Evolutionary conservation across 306 rosid species (phyloP).

Genomic region (Fagus crenata): DNA sequence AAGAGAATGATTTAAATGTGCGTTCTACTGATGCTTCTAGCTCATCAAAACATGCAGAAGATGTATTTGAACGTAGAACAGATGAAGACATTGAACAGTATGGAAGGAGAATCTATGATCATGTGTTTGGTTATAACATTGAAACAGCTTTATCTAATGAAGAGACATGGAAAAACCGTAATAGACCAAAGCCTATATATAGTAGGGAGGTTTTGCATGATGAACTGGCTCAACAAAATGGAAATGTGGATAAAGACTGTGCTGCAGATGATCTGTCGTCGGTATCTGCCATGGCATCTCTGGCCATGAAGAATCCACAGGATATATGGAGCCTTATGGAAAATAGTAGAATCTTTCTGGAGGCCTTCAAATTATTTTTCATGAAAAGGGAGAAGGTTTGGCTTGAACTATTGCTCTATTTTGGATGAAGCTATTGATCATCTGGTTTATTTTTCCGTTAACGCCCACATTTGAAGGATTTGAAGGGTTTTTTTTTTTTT

Average conservation of each 20-base stretch:
- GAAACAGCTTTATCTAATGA: slow-evolving; percentile 85
- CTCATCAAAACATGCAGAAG: slow-evolving; percentile 72
- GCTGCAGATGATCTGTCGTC: slow-evolving; percentile 45
- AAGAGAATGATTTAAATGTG: slow-evolving; percentile 85
- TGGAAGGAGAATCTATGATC: slow-evolving; percentile 90
- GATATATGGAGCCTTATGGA: slow-evolving; percentile 91
- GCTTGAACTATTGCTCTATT: slow-evolving; percentile 13
- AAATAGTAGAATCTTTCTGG: slow-evolving; percentile 76
- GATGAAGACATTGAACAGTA: slow-evolving; percentile 84
- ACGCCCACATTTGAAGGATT: background rate
- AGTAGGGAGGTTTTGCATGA: slow-evolving; percentile 63
- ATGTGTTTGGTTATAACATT: slow-evolving; percentile 94
- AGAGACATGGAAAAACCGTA: slow-evolving; percentile 97
- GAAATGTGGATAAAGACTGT: slow-evolving; percentile 48
- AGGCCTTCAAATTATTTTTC: slow-evolving; percentile 77
- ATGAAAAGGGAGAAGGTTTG: slow-evolving; percentile 75
- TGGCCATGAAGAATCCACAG: slow-evolving; percentile 97
- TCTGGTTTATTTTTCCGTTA: slow-evolving; percentile 2
- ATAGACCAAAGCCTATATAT: slow-evolving; percentile 81
- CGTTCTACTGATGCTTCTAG: slow-evolving; percentile 80
- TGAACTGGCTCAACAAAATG: slow-evolving; percentile 66
- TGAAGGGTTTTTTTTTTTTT: too few relatives aligned
- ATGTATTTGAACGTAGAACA: slow-evolving; percentile 74
- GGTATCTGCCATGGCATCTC: slow-evolving; percentile 82
- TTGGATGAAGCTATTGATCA: slow-evolving; percentile 29